phyloP scores from a whole-genome alignment of 1,284 basidiomycete genomes.

The Rhodotorula sp. region DNA sequence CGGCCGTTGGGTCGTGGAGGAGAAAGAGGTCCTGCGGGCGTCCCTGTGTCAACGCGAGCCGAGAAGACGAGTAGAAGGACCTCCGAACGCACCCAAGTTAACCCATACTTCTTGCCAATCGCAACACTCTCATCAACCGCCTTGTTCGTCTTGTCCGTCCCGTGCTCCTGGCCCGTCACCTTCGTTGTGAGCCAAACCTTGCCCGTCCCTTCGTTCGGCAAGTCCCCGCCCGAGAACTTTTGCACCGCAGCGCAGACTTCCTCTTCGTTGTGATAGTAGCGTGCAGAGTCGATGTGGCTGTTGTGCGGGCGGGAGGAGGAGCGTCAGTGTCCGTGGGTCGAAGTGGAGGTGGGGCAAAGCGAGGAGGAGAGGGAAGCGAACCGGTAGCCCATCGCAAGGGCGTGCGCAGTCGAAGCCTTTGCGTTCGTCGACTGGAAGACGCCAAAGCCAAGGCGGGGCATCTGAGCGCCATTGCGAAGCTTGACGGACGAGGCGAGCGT shows the following conservation, averaged over 20 bases:
- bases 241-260: constrained; percentile 59
- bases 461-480: constrained; percentile 44
- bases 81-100: constrained; percentile 52
- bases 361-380: background rate
- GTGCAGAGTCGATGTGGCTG: constrained; percentile 63
- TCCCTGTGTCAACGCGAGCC: background rate
- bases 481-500: constrained; percentile 12
- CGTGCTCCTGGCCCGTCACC: constrained; percentile 41
- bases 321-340: background rate
- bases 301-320: background rate
- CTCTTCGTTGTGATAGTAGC: constrained; percentile 70
- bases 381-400: constrained; percentile 68
- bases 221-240: constrained; percentile 48
- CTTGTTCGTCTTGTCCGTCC: constrained; percentile 26
- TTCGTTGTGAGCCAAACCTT: constrained; percentile 63
- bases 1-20: constrained; percentile 68
- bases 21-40: constrained; percentile 62
- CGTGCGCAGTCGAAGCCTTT: constrained; percentile 60
- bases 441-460: constrained; percentile 77
- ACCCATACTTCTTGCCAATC: constrained; percentile 29
- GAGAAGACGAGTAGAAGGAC: background rate
- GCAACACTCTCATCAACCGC: constrained; percentile 40
- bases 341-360: background rate
- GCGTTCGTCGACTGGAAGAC: constrained; percentile 68
- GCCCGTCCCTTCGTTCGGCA: constrained; percentile 51